A percentile compares a stretch with the other conserved stretches of the same genome.
These are phyloP conservation scores for Hyaloscypha hepaticicola DNA, from an alignment of 495 filamentous ascomycete species.

Conservation along the genomic window DNA sequence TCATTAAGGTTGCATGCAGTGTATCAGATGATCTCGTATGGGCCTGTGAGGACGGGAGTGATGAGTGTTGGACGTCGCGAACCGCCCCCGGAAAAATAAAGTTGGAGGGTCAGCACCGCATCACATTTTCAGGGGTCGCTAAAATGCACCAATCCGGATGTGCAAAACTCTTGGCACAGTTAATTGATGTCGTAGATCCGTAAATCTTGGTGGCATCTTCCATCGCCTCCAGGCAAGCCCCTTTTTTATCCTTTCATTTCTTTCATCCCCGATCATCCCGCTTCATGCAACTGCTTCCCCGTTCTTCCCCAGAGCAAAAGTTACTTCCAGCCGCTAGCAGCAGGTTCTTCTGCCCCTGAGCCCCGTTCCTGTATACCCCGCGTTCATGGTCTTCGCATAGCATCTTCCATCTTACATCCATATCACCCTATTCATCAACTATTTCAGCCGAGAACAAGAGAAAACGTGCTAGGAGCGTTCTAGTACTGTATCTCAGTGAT, in stretches of 20 bases:
- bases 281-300: conserved; percentile 4
- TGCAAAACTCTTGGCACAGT: not conserved
- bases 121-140: not conserved
- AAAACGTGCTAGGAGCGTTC: not conserved
- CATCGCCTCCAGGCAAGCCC: not conserved
- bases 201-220: not conserved
- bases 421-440: conserved; percentile 12
- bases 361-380: conserved; percentile 8
- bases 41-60: no score
- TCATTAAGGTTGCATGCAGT: no score
- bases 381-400: conserved; percentile 9
- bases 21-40: no score
- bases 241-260: conserved; percentile 8
- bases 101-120: no score
- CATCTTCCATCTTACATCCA: not conserved
- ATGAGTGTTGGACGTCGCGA: no score
- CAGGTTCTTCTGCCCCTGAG: not conserved
- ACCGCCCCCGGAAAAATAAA: no score
- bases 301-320: not conserved
- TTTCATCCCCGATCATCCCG: not conserved
- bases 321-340: not conserved
- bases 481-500: not conserved
- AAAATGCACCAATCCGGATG: not conserved
- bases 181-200: no score
- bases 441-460: not conserved